A percentile compares a stretch with the other conserved stretches of the same genome.
Conservation (phyloP, 208 protist species). For the Leishmania aethiopica region DNA sequence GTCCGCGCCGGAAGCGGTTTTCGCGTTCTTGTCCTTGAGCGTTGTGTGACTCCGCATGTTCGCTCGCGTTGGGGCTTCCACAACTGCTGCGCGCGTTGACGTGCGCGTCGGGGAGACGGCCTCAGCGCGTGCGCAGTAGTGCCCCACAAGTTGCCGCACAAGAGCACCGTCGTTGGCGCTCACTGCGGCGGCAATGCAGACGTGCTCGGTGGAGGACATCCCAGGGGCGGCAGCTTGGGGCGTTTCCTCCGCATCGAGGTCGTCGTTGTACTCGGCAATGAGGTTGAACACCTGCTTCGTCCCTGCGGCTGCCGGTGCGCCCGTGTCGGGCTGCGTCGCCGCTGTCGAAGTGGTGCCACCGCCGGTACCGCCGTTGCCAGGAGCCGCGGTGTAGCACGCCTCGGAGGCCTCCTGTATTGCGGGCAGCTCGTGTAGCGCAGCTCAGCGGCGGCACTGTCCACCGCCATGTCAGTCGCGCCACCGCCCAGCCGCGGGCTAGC, state of each 20-base stretch:
- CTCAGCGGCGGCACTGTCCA: not conserved
- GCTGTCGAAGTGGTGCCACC: not conserved
- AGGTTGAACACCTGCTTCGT: constrained; percentile 8
- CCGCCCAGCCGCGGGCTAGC: not conserved
- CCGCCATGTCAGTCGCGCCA: not conserved
- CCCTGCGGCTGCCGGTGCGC: not conserved
- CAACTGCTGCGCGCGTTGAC: not conserved
- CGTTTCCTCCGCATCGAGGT: not conserved
- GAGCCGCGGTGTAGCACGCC: not conserved
- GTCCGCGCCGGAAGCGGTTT: too few relatives aligned
- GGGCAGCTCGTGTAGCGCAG: constrained; percentile 27
- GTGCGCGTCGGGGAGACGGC: not conserved
- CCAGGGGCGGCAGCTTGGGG: not conserved
- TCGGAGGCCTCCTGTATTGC: constrained; percentile 23
- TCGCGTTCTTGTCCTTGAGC: not conserved
- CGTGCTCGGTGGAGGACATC: constrained; percentile 27
- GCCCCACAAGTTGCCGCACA: constrained; percentile 57
- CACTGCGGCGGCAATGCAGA: constrained; percentile 40
- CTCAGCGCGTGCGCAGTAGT: constrained; percentile 32
- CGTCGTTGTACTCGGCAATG: constrained; percentile 17
- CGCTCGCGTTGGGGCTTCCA: constrained; percentile 4
- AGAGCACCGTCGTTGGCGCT: constrained; percentile 49
- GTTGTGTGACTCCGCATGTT: not conserved
- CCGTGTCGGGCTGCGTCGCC: not conserved
- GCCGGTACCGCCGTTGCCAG: not conserved